These are phyloP conservation scores for Adansonia grandidieri DNA, from an alignment of 441 rosid species.

Conservation along the genomic window DNA sequence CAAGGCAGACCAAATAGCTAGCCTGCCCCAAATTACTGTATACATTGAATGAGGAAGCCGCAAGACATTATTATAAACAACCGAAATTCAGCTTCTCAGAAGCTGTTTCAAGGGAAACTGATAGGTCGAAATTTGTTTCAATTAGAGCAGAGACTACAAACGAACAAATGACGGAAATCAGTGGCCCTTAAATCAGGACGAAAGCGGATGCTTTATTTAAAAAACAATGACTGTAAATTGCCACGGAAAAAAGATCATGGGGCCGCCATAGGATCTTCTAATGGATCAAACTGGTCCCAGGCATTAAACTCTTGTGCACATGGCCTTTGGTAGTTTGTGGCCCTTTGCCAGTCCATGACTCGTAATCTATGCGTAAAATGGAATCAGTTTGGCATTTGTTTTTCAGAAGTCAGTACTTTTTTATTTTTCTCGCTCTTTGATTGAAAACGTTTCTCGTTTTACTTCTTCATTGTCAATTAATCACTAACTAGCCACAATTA, in stretches of 20 bases:
- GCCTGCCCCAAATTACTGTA: not conserved
- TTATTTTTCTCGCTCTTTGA: not conserved
- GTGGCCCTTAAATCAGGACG: conserved; percentile 19
- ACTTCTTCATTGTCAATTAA: not conserved
- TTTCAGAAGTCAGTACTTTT: not conserved
- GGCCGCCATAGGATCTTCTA: conserved; percentile 37
- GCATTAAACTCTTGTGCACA: conserved; percentile 42
- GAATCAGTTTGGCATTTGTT: conserved; percentile 14
- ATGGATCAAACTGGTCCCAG: conserved; percentile 50
- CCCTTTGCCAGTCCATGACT: conserved; percentile 52
- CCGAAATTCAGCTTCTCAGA: not conserved
- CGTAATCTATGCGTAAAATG: conserved; percentile 21
- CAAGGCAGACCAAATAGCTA: not conserved
- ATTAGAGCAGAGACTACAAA: not conserved
- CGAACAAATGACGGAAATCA: conserved; percentile 18
- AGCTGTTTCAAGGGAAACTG: not conserved
- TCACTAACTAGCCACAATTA: not conserved
- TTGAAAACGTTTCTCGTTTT: not conserved
- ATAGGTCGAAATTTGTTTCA: not conserved
- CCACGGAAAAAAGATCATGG: conserved; percentile 32
- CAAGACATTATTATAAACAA: not conserved
- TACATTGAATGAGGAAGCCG: conserved; percentile 2
- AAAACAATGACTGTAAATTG: conserved; percentile 24
- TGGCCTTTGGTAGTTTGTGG: conserved; percentile 49
- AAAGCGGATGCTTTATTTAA: conserved; percentile 24